Conservation (phyloP, 352 stramenopile species). For the Pythium chondricola region DNA sequence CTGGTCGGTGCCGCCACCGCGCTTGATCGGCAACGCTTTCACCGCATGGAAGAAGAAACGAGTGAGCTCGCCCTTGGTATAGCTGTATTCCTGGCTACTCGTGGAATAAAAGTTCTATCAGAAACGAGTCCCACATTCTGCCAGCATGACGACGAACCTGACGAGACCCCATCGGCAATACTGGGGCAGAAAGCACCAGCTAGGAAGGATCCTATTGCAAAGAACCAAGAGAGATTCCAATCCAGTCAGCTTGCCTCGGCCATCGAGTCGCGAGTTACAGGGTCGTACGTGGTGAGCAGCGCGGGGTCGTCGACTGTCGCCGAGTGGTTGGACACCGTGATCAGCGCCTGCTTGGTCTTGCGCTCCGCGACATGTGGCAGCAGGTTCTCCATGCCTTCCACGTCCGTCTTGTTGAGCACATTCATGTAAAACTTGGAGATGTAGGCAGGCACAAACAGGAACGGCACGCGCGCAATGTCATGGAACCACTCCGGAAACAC, state of each 20-base stretch:
- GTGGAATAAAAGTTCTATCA: background rate
- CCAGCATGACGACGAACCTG: constrained; percentile 29
- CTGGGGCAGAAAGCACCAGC: constrained; percentile 49
- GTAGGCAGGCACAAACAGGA: constrained; percentile 41
- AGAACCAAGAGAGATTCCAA: constrained; percentile 1
- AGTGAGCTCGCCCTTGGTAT: constrained; percentile 47
- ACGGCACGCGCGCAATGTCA: constrained; percentile 39
- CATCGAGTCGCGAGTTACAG: too few relatives aligned
- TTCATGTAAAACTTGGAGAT: constrained; percentile 55
- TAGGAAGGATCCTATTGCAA: constrained; percentile 57
- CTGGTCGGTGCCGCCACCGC: constrained; percentile 67
- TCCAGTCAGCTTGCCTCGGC: too few relatives aligned
- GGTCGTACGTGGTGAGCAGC: constrained; percentile 60
- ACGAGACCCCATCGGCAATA: constrained; percentile 67
- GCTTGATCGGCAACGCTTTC: constrained; percentile 71
- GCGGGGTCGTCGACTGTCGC: constrained; percentile 76
- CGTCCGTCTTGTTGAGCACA: constrained; percentile 38
- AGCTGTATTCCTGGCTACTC: constrained; percentile 81
- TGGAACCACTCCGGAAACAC: constrained; percentile 68
- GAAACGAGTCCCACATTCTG: background rate
- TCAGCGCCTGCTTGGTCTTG: constrained; percentile 43
- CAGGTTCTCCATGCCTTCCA: constrained; percentile 42
- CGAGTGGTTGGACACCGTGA: constrained; percentile 84
- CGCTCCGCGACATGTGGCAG: constrained; percentile 32
- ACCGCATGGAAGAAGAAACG: constrained; percentile 58